phyloP scores from a whole-genome alignment of 2,329 filamentous ascomycete species.

The Arthrobotrys musiformis region DNA sequence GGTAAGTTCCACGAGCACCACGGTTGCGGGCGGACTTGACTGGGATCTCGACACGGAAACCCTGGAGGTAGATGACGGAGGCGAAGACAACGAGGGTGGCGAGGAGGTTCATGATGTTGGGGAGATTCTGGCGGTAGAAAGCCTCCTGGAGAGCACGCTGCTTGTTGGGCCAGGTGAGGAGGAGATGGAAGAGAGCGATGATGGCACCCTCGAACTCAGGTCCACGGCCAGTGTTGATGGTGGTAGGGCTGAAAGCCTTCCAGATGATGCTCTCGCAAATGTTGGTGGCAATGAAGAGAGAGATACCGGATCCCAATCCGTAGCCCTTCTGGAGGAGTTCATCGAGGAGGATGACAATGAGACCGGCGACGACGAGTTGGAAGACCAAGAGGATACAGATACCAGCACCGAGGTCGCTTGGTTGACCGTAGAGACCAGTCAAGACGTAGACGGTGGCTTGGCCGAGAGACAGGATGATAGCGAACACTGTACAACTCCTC shows the following conservation, averaged over 20 bases:
- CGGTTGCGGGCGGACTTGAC: slow-evolving; percentile 99
- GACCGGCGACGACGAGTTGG: slow-evolving; percentile 94
- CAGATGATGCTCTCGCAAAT: slow-evolving; percentile 99
- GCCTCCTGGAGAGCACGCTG: slow-evolving; percentile 97
- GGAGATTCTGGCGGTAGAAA: slow-evolving; percentile 98
- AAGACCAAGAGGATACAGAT: slow-evolving; percentile 98
- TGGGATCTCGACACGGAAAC: slow-evolving; percentile 99
- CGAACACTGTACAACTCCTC: slow-evolving; percentile 72
- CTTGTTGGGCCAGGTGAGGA: slow-evolving; percentile 99
- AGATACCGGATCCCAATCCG: slow-evolving; percentile 97
- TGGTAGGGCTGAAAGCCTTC: slow-evolving; percentile 99
- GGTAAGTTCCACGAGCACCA: slow-evolving; percentile 92
- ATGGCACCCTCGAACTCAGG: slow-evolving; percentile 99
- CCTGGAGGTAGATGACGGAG: slow-evolving; percentile 98
- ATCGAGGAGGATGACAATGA: slow-evolving; percentile 98
- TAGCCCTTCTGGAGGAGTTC: slow-evolving; percentile 99
- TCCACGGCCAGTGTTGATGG: slow-evolving; percentile 98
- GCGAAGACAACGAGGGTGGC: slow-evolving; percentile 93
- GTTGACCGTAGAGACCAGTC: slow-evolving; percentile 96
- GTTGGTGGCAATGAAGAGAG: slow-evolving; percentile 99
- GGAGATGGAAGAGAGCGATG: slow-evolving; percentile 95
- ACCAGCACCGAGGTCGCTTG: slow-evolving; percentile 94
- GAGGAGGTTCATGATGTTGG: slow-evolving; percentile 98
- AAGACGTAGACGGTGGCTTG: slow-evolving; percentile 98
- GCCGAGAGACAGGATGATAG: slow-evolving; percentile 96